Evolutionary conservation across 345 rosid genomes (phyloP).

Genomic region (Hirschfeldia incana): DNA sequence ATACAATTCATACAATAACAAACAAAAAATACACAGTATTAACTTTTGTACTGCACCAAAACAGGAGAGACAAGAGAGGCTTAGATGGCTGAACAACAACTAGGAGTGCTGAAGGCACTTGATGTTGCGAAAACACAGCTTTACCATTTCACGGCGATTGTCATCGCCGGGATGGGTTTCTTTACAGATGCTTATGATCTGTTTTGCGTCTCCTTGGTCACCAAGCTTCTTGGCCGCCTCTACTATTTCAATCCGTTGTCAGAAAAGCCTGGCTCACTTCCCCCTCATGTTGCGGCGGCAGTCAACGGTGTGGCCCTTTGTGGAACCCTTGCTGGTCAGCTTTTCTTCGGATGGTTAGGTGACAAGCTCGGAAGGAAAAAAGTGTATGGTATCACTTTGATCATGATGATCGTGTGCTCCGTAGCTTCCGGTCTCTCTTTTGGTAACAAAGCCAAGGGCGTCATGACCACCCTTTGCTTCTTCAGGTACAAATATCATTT

Average conservation of each 20-base stretch:
- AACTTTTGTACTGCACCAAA: neutral
- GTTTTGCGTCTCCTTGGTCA: conserved; percentile 59
- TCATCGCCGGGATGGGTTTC: conserved; percentile 80
- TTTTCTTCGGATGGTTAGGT: conserved; percentile 67
- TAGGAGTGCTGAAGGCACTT: conserved; percentile 63
- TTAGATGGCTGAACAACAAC: conserved; percentile 18
- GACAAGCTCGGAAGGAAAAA: conserved; percentile 69
- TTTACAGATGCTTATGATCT: conserved; percentile 84
- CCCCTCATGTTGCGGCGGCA: conserved; percentile 38
- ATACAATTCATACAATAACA: no score
- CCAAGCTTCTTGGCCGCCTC: conserved; percentile 70
- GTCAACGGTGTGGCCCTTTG: conserved; percentile 60
- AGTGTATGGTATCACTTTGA: conserved; percentile 58
- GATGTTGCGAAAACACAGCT: conserved; percentile 60
- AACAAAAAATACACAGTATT: no score
- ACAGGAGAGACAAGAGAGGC: neutral
- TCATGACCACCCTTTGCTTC: conserved; percentile 61
- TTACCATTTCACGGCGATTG: conserved; percentile 63
- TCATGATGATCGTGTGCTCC: conserved; percentile 61
- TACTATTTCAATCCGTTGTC: conserved; percentile 53
- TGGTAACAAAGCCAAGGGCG: conserved; percentile 43
- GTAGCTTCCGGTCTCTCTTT: conserved; percentile 62
- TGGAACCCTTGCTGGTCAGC: conserved; percentile 60
- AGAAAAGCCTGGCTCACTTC: conserved; percentile 46
- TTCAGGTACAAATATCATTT: conserved; percentile 30